Evolutionary conservation across 1,139 yeast genomes (phyloP).

Genomic region (Lipomyces yarrowii): DNA sequence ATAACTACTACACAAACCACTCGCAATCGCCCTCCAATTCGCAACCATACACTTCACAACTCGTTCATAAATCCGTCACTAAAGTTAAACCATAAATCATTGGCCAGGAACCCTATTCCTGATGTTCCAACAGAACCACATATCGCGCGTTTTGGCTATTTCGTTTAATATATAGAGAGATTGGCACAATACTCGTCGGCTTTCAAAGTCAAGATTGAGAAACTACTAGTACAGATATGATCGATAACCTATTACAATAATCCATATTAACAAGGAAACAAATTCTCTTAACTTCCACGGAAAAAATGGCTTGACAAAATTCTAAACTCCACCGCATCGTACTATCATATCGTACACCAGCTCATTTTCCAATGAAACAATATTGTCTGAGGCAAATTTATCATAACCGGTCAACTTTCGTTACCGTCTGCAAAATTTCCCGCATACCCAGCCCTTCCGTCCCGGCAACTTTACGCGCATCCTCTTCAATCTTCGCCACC

Average conservation of each 20-base stretch:
- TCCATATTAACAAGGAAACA: neutral
- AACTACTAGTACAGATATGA: neutral
- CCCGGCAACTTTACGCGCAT: slow-evolving; percentile 24
- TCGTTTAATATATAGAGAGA: no score
- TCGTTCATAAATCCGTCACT: no score
- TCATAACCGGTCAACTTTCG: slow-evolving; percentile 27
- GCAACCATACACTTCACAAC: neutral
- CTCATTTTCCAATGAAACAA: neutral
- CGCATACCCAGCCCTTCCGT: slow-evolving; percentile 27
- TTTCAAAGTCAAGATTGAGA: neutral
- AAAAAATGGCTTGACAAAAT: neutral
- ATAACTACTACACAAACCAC: neutral
- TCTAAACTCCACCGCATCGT: neutral
- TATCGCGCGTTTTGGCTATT: no score
- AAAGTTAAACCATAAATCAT: no score
- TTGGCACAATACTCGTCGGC: no score
- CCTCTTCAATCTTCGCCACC: slow-evolving; percentile 14
- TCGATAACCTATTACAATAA: neutral
- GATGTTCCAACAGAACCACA: no score
- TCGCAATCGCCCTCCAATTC: neutral
- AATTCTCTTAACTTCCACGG: neutral
- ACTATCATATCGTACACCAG: neutral
- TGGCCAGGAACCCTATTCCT: no score
- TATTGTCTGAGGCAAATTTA: neutral
- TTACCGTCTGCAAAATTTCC: slow-evolving; percentile 28